These are phyloP conservation scores for Phlebiopsis gigantea DNA, from an alignment of 768 basidiomycete genomes.

Conservation along the genomic window DNA sequence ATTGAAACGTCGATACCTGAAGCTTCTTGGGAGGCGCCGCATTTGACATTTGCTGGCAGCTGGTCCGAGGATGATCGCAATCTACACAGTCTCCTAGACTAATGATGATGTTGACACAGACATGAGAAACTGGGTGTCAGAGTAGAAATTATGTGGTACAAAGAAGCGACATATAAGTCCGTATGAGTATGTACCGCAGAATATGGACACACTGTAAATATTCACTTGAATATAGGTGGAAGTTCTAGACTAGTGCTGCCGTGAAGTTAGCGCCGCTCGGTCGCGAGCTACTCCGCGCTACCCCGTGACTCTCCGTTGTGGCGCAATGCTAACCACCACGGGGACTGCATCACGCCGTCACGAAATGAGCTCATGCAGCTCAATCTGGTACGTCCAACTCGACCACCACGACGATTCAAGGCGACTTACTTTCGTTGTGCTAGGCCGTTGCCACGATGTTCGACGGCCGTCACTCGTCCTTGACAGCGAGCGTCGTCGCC, in stretches of 20 bases:
- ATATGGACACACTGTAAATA: not conserved
- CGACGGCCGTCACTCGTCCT: not conserved
- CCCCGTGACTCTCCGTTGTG: not conserved
- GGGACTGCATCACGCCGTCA: not conserved
- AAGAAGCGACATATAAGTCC: no score
- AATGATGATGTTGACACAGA: no score
- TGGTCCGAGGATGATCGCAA: no score
- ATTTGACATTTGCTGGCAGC: no score
- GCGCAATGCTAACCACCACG: not conserved
- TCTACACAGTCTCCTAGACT: no score
- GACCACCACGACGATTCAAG: not conserved
- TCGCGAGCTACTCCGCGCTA: no score
- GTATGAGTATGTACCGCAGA: no score
- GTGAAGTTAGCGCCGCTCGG: not conserved
- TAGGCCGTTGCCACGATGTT: not conserved
- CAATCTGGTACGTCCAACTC: not conserved
- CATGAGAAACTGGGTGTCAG: no score
- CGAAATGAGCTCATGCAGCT: not conserved
- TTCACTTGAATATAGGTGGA: not conserved
- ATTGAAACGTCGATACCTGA: no score
- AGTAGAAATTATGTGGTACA: no score
- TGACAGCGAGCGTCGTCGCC: constrained; percentile 12
- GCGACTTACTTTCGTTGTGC: not conserved
- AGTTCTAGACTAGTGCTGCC: not conserved
- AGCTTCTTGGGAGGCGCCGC: no score